phyloP scores from a whole-genome alignment of 2,329 filamentous ascomycete genomes.

The Diplodia intermedia region DNA sequence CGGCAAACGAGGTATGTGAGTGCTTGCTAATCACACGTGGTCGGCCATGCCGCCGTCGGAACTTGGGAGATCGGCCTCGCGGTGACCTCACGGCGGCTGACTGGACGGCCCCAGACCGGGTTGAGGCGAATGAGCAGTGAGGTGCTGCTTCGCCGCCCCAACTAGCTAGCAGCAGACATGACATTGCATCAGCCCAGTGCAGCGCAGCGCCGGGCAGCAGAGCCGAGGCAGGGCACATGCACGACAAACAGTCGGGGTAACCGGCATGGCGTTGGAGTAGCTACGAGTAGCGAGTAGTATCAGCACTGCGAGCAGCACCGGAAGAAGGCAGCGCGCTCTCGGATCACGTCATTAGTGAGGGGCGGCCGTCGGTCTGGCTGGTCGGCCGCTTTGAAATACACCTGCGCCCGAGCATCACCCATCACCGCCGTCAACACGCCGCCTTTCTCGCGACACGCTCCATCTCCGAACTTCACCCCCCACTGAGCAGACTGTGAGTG shows the following conservation, averaged over 20 bases:
- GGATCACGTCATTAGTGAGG: slow-evolving; percentile 29
- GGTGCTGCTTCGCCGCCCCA: no score
- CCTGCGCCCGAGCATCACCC: slow-evolving; percentile 16
- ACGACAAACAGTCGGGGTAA: neutral
- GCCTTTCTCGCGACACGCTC: neutral
- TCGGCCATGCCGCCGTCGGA: slow-evolving; percentile 1
- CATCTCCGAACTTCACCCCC: slow-evolving; percentile 25
- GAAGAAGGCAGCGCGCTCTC: slow-evolving; percentile 15
- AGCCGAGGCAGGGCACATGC: neutral
- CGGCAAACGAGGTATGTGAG: neutral
- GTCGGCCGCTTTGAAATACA: slow-evolving; percentile 30
- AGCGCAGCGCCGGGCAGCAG: neutral
- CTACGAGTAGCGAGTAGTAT: neutral
- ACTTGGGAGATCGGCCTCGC: slow-evolving; percentile 1
- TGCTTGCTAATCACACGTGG: slow-evolving; percentile 21
- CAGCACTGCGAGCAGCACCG: slow-evolving; percentile 1
- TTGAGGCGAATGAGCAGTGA: neutral
- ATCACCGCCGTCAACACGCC: slow-evolving; percentile 6
- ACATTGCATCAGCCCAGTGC: no score
- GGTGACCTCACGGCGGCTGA: neutral
- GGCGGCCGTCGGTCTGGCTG: slow-evolving; percentile 24
- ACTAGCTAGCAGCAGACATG: neutral
- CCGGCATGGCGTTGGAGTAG: neutral
- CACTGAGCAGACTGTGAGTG: slow-evolving; percentile 12
- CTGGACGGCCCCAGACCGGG: no score